Conservation (phyloP, 1,284 basidiomycete genomes). For the Kwoniella shivajii region DNA sequence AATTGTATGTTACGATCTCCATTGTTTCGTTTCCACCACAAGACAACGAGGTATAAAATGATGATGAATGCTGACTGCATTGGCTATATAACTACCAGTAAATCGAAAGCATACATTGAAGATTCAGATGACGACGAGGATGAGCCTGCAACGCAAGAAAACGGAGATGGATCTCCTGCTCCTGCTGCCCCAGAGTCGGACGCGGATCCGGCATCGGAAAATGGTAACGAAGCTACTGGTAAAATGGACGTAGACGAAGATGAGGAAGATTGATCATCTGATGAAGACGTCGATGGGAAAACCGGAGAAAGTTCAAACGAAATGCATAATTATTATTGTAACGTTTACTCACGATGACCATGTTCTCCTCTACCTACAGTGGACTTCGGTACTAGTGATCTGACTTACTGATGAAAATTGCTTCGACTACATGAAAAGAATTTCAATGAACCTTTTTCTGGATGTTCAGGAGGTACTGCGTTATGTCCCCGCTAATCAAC, state of each 20-base stretch:
- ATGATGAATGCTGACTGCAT: neutral
- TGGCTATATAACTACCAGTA: conserved; percentile 26
- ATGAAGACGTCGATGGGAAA: neutral
- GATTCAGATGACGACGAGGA: conserved; percentile 44
- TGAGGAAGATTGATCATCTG: conserved; percentile 3
- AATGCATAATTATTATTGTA: no score
- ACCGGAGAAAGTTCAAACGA: no score
- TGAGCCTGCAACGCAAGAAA: conserved; percentile 12
- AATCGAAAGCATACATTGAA: conserved; percentile 51
- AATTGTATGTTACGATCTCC: conserved; percentile 29
- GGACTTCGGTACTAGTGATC: no score
- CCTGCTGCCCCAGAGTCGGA: conserved; percentile 27
- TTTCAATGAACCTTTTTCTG: no score
- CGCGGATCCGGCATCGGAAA: conserved; percentile 16
- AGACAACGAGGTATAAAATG: conserved; percentile 3
- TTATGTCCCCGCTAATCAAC: no score
- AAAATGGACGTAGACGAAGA: conserved; percentile 12
- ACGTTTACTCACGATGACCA: no score
- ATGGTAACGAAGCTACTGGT: conserved; percentile 30
- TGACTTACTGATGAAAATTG: no score
- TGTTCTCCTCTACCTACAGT: no score
- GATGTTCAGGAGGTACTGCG: no score
- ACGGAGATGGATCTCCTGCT: conserved; percentile 20
- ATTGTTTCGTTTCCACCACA: neutral
- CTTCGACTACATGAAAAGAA: no score